Evolutionary conservation across 1,284 basidiomycete species (phyloP), one percentile per base, ranked within the genome.

Genomic region (Coniophora puteana): DNA sequence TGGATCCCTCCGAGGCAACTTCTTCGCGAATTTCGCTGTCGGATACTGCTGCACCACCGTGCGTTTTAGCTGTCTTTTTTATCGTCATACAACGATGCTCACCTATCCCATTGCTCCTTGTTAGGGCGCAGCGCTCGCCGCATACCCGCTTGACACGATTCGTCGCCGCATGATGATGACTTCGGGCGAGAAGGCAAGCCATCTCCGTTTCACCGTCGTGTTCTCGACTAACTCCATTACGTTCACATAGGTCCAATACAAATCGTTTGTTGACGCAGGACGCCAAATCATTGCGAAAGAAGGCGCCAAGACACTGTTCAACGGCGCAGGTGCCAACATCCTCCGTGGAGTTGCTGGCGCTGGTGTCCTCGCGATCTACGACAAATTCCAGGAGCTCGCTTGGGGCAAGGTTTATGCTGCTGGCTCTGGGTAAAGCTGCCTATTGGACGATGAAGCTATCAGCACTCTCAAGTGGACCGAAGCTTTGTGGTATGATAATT

Each of bases 161-260:
- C 68, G 80, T 47, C 69, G 78, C 56, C 62, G 72, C 47, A 80
- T 81, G 78, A 84, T 84, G 82, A 84, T 84, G 81, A 82, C 79
- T 24, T 77, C 74, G 4, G 83, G 79, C 48, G 70, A 70, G 59
- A 67, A 68, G 59, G 73, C 68, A 62, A 20, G 48, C n/a, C 17
- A 24, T 28, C 33, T 41, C n/a, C n/a, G n/a, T n/a, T 29, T 43
- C 14, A 16, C 23, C 8, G 8, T 36, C n/a, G 16, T 8, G 7
- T n/a, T n/a, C 29, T 6, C 29, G 29, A 14, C 14, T 31, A 14
- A 8, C 6, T 31, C 29, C n/a, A 7, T 8, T 38, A 26, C 29
- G 23, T 16, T 17, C 21, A 40, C 47, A 18, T 43, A 61, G 46
- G 52, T 60, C 20, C 63, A 54, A 30, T 71, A 75, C 54, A 71